A percentile compares a stretch with the other conserved stretches of the same genome.
phyloP scores from a whole-genome alignment of 2,329 filamentous ascomycete genomes.

The Magnaporthiopsis poae region DNA sequence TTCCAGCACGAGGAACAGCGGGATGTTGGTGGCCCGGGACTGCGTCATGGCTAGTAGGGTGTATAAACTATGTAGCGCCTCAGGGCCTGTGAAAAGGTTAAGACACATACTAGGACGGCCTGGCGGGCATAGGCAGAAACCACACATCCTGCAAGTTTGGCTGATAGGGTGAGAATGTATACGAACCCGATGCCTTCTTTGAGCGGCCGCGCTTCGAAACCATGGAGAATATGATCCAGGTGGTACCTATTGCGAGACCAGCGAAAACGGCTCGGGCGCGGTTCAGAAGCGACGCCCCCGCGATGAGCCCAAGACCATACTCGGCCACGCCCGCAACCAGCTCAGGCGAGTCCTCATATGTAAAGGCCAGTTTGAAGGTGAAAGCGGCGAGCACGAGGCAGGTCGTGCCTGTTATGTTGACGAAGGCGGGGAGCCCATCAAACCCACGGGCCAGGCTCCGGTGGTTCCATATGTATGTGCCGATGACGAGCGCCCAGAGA shows the following conservation, averaged over 20 bases:
- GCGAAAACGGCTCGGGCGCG: slow-evolving; percentile 42
- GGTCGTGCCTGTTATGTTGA: slow-evolving; percentile 31
- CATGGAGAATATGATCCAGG: slow-evolving; percentile 30
- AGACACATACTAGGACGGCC: no score
- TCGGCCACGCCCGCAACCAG: slow-evolving; percentile 46
- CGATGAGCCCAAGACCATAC: slow-evolving; percentile 31
- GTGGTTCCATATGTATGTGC: slow-evolving; percentile 56
- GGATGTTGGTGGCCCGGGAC: slow-evolving; percentile 74
- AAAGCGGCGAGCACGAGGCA: slow-evolving; percentile 47
- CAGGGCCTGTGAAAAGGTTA: slow-evolving; percentile 18
- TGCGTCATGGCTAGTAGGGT: slow-evolving; percentile 78
- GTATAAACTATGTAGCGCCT: slow-evolving; percentile 58
- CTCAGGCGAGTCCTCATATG: slow-evolving; percentile 78
- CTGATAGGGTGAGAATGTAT: background rate
- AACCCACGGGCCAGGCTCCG: slow-evolving; percentile 34
- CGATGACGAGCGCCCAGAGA: slow-evolving; percentile 65
- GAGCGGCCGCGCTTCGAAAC: slow-evolving; percentile 19
- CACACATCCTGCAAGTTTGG: no score
- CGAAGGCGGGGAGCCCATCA: slow-evolving; percentile 29
- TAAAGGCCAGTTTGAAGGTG: slow-evolving; percentile 84
- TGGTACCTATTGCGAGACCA: slow-evolving; percentile 30
- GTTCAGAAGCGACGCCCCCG: slow-evolving; percentile 35
- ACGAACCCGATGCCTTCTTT: slow-evolving; percentile 18
- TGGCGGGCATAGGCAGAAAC: no score
- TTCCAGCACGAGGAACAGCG: slow-evolving; percentile 69